Percentiles rank a stretch among this genome's conserved stretches.
Conservation (phyloP, 169 alveolate genomes). For the Cystoisospora suis region DNA sequence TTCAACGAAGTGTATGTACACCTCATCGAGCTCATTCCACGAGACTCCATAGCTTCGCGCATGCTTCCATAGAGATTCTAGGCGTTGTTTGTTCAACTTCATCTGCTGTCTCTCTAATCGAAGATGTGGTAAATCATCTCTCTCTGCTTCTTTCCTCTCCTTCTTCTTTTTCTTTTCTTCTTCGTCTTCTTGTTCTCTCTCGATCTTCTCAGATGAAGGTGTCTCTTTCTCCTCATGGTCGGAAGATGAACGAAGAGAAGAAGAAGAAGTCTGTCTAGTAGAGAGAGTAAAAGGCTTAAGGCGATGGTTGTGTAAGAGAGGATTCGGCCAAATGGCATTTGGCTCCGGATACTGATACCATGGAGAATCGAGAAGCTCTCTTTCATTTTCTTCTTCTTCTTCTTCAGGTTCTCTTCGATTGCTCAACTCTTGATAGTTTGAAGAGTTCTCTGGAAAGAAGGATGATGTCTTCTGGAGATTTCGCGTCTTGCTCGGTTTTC, state of each 20-base stretch:
- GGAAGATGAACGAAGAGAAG: no score
- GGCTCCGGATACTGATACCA: slow-evolving; percentile 56
- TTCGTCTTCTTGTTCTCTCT: background rate
- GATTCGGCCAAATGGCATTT: slow-evolving; percentile 64
- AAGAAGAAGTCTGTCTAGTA: background rate
- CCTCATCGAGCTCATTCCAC: slow-evolving; percentile 66
- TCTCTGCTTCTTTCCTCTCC: background rate
- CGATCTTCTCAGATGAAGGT: background rate
- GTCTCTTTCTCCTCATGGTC: no score
- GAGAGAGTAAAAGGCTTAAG: slow-evolving; percentile 47
- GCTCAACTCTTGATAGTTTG: background rate
- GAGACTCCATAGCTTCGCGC: slow-evolving; percentile 53
- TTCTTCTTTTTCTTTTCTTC: background rate
- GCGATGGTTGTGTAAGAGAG: slow-evolving; percentile 62
- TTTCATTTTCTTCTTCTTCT: background rate
- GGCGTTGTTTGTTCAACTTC: slow-evolving; percentile 35
- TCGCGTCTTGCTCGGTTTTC: background rate
- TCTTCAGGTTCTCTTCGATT: background rate
- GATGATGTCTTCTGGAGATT: background rate
- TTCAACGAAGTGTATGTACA: slow-evolving; percentile 36
- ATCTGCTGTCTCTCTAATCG: slow-evolving; percentile 35
- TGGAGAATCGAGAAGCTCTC: background rate
- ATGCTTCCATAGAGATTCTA: slow-evolving; percentile 60
- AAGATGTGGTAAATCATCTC: background rate
- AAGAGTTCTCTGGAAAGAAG: no score